Percentiles rank a stretch among this genome's conserved stretches.
These are phyloP conservation scores for Trapa incisa DNA, from an alignment of 345 rosid species.

Conservation along the genomic window DNA sequence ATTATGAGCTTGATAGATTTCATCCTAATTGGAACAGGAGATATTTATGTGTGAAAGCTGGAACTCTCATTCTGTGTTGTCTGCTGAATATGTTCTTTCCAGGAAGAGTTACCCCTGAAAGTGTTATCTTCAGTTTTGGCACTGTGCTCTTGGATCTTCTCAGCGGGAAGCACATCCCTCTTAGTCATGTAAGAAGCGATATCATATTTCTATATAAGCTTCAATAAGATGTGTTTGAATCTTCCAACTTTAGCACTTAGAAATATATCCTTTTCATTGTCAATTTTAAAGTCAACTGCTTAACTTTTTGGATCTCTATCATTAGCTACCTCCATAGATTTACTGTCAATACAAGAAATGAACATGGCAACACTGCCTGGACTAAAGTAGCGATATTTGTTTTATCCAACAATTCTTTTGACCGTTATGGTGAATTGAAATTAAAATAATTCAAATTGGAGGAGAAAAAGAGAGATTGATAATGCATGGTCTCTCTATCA, in stretches of 20 bases:
- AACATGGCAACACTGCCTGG: too few relatives aligned
- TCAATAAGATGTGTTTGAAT: not conserved
- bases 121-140: slow-evolving; percentile 7
- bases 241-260: not conserved
- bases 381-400: too few relatives aligned
- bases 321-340: too few relatives aligned
- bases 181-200: slow-evolving; percentile 3
- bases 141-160: slow-evolving; percentile 9
- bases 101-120: slow-evolving; percentile 5
- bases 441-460: too few relatives aligned
- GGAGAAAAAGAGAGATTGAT: too few relatives aligned
- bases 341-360: too few relatives aligned
- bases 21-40: not conserved
- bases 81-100: not conserved
- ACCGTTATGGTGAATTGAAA: too few relatives aligned
- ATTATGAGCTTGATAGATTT: not conserved
- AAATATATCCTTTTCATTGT: not conserved
- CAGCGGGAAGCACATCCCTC: slow-evolving; percentile 1
- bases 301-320: not conserved
- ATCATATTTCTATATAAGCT: not conserved
- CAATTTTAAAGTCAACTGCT: not conserved
- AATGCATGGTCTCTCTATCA: too few relatives aligned
- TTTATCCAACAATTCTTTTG: too few relatives aligned
- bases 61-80: not conserved
- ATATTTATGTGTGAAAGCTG: not conserved